Evolutionary conservation across 805 yeast genomes (phyloP).

Genomic region (Blastobotrys americana): DNA sequence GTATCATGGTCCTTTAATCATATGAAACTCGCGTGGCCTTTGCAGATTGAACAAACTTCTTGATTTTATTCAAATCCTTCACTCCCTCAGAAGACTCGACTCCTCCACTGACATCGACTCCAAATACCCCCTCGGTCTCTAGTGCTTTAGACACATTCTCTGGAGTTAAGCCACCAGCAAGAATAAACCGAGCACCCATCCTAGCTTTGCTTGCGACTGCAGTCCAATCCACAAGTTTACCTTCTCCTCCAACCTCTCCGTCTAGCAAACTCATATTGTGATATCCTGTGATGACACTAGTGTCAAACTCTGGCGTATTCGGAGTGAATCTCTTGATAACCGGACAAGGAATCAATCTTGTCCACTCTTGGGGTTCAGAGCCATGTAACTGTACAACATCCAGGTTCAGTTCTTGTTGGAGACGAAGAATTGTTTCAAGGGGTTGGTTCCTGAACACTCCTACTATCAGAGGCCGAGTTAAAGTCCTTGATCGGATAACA

Average conservation of each 20-base stretch:
- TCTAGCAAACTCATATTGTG: conserved; percentile 65
- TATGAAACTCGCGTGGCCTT: conserved; percentile 16
- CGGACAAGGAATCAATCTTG: conserved; percentile 41
- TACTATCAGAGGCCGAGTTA: conserved; percentile 61
- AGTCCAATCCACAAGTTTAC: conserved; percentile 71
- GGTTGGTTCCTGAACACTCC: conserved; percentile 89
- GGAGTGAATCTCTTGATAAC: conserved; percentile 71
- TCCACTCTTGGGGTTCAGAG: conserved; percentile 47
- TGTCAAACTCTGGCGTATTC: conserved; percentile 33
- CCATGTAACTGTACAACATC: conserved; percentile 93
- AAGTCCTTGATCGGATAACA: conserved; percentile 10
- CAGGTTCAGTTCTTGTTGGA: conserved; percentile 39
- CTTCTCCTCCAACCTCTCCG: conserved; percentile 90
- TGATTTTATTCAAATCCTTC: conserved; percentile 63
- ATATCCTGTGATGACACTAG: conserved; percentile 28
- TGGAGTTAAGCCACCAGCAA: conserved; percentile 88
- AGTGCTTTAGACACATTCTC: conserved; percentile 58
- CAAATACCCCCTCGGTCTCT: conserved; percentile 53
- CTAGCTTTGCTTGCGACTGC: conserved; percentile 36
- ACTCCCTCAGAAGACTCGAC: conserved; percentile 66
- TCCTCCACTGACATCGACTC: conserved; percentile 94
- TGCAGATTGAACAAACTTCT: conserved; percentile 50
- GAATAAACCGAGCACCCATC: conserved; percentile 40
- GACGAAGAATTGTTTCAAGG: conserved; percentile 47
- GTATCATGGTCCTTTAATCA: not conserved